A percentile compares a stretch with the other conserved stretches of the same genome.
phyloP scores from a whole-genome alignment of 441 rosid genomes.

The Erodium chrysanthum region DNA sequence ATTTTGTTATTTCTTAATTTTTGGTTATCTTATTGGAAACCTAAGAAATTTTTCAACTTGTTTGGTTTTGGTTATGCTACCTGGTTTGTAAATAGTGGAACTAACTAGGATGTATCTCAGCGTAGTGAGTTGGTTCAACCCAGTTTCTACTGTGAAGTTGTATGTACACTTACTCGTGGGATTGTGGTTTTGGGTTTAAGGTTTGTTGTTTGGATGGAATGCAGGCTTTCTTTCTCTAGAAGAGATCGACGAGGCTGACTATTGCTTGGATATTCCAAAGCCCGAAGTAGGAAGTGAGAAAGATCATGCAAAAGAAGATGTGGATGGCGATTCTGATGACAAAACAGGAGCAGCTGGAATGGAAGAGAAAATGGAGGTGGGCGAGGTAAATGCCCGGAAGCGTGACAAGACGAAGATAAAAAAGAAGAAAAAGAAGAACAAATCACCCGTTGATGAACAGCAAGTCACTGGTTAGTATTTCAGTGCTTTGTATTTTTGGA shows the following conservation, averaged over 20 bases:
- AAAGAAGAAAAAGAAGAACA: slow-evolving; percentile 32
- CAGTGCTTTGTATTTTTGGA: slow-evolving; percentile 8
- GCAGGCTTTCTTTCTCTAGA: slow-evolving; percentile 85
- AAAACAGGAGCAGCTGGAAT: slow-evolving; percentile 17
- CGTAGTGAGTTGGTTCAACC: not conserved
- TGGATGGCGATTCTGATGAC: slow-evolving; percentile 23
- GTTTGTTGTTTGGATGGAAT: not conserved
- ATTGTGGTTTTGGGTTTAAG: not conserved
- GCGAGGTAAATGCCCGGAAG: slow-evolving; percentile 20
- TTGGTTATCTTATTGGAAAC: too few relatives aligned
- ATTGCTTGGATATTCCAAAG: slow-evolving; percentile 35
- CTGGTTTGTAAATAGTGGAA: not conserved
- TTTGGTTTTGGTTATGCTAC: not conserved
- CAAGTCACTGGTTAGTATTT: slow-evolving; percentile 41
- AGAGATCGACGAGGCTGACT: slow-evolving; percentile 76
- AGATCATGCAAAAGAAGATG: slow-evolving; percentile 21
- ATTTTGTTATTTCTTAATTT: not conserved
- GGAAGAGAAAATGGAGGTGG: slow-evolving; percentile 2
- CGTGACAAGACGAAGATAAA: slow-evolving; percentile 24
- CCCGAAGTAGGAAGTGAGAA: slow-evolving; percentile 21
- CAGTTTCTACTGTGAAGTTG: not conserved
- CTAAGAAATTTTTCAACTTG: not conserved
- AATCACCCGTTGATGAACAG: slow-evolving; percentile 25
- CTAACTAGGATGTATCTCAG: not conserved
- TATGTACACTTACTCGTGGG: not conserved